Percentiles rank a stretch among this genome's conserved stretches.
Conservation (phyloP, 768 basidiomycete species). For the Sarcodon aspratus region DNA sequence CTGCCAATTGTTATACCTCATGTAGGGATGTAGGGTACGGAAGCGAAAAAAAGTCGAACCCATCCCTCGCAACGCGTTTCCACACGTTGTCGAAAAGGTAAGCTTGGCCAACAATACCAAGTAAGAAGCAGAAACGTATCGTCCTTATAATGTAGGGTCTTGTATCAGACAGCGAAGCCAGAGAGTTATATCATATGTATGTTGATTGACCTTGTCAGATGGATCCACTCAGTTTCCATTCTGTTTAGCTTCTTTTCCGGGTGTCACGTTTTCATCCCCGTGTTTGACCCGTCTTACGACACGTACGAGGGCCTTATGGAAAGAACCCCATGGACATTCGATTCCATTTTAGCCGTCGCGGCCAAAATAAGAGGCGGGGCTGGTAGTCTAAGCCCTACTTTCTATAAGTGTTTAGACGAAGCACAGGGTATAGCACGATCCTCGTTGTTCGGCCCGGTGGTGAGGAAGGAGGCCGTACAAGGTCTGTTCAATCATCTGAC, state of each 20-base stretch:
- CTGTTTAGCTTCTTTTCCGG: conserved; percentile 81
- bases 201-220: conserved; percentile 11
- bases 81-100: conserved; percentile 84
- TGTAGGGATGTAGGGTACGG: conserved; percentile 41
- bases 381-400: conserved; percentile 73
- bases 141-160: conserved; percentile 44
- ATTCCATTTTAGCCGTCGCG: conserved; percentile 86
- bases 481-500: conserved; percentile 31
- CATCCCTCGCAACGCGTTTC: conserved; percentile 76
- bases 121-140: not conserved
- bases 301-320: conserved; percentile 88
- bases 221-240: not conserved
- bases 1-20: not conserved
- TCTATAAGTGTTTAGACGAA: conserved; percentile 88
- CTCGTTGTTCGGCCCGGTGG: conserved; percentile 87
- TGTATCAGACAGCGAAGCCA: conserved; percentile 75
- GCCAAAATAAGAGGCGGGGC: conserved; percentile 88
- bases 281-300: conserved; percentile 90
- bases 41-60: conserved; percentile 81
- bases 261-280: conserved; percentile 91
- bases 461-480: conserved; percentile 91
- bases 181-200: conserved; percentile 87
- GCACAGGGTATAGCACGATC: conserved; percentile 93
- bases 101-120: conserved; percentile 1
- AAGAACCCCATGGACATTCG: conserved; percentile 92